phyloP scores from a whole-genome alignment of 768 basidiomycete genomes.

The Boletus tylopilopsis region DNA sequence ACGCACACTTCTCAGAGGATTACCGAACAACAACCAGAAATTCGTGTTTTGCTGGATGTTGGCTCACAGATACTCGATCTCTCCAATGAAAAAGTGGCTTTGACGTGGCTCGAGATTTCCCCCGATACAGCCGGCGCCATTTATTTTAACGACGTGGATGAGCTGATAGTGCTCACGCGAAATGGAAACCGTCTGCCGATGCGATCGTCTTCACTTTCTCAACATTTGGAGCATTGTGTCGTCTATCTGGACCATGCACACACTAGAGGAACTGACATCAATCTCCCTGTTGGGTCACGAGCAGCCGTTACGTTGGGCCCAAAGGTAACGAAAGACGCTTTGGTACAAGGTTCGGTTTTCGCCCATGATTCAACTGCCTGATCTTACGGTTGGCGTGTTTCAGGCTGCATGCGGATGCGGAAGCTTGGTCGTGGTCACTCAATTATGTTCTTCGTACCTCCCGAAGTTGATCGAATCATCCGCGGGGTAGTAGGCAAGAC shows the following conservation, averaged over 20 bases:
- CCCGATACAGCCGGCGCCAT: conserved; percentile 15
- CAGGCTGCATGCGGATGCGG: not conserved
- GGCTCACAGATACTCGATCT: conserved; percentile 52
- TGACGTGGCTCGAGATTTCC: conserved; percentile 10
- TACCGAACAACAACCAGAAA: conserved; percentile 1
- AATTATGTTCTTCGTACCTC: too few species aligned
- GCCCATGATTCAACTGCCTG: not conserved
- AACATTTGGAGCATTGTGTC: not conserved
- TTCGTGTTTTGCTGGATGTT: conserved; percentile 48
- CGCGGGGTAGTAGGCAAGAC: not conserved
- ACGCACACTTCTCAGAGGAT: not conserved
- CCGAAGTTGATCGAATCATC: not conserved
- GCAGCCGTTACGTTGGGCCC: conserved; percentile 42
- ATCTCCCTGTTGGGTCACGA: conserved; percentile 36
- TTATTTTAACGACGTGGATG: too few species aligned
- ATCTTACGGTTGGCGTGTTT: not conserved
- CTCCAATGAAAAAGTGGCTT: conserved; percentile 37
- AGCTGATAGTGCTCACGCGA: too few species aligned
- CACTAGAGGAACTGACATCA: conserved; percentile 40
- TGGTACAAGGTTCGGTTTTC: conserved; percentile 20
- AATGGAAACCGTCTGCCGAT: conserved; percentile 36
- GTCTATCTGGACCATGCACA: conserved; percentile 12
- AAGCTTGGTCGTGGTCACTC: not conserved
- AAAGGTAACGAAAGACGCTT: conserved; percentile 30
- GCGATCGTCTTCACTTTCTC: conserved; percentile 34